Percentiles rank a stretch among this genome's conserved stretches.
phyloP scores from a whole-genome alignment of 495 filamentous ascomycete genomes.

The Daldinia grandis region DNA sequence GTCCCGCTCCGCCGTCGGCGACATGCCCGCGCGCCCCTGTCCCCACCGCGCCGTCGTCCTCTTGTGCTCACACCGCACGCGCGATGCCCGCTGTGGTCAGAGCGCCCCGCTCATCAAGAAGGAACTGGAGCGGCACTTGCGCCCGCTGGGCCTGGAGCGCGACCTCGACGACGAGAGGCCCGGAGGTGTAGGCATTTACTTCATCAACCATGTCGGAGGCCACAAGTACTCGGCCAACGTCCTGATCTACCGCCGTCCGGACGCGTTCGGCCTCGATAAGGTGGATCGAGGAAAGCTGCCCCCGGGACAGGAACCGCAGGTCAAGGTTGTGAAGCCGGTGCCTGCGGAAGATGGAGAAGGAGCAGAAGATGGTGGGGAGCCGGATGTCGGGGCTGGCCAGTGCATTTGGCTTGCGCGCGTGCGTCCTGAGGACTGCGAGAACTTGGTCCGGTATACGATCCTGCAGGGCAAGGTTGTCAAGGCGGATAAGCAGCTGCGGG shows the following conservation, averaged over 20 bases:
- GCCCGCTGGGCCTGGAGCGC: slow-evolving; percentile 82
- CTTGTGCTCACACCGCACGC: slow-evolving; percentile 90
- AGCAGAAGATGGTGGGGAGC: slow-evolving; percentile 37
- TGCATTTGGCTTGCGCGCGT: slow-evolving; percentile 95
- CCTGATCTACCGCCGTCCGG: slow-evolving; percentile 80
- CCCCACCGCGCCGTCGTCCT: slow-evolving; percentile 89
- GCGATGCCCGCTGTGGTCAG: slow-evolving; percentile 94
- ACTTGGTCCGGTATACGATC: slow-evolving; percentile 87
- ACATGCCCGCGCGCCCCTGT: slow-evolving; percentile 72
- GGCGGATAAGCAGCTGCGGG: slow-evolving; percentile 80
- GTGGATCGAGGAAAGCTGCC: slow-evolving; percentile 51
- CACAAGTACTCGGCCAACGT: slow-evolving; percentile 95
- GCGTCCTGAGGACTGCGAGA: slow-evolving; percentile 91
- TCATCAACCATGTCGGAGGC: slow-evolving; percentile 93
- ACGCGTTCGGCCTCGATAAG: slow-evolving; percentile 64
- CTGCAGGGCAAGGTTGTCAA: slow-evolving; percentile 94
- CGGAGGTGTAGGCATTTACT: slow-evolving; percentile 93
- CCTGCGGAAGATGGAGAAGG: slow-evolving; percentile 8
- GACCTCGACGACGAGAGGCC: slow-evolving; percentile 87
- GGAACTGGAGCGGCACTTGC: slow-evolving; percentile 90
- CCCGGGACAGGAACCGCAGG: slow-evolving; percentile 36
- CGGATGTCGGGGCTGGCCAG: slow-evolving; percentile 72
- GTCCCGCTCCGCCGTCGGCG: slow-evolving; percentile 56
- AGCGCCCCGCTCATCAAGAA: slow-evolving; percentile 84
- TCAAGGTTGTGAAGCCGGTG: slow-evolving; percentile 22